These are phyloP conservation scores for Sporothrix schenckii DNA, from an alignment of 2,329 filamentous ascomycete genomes.

Conservation along the genomic window DNA sequence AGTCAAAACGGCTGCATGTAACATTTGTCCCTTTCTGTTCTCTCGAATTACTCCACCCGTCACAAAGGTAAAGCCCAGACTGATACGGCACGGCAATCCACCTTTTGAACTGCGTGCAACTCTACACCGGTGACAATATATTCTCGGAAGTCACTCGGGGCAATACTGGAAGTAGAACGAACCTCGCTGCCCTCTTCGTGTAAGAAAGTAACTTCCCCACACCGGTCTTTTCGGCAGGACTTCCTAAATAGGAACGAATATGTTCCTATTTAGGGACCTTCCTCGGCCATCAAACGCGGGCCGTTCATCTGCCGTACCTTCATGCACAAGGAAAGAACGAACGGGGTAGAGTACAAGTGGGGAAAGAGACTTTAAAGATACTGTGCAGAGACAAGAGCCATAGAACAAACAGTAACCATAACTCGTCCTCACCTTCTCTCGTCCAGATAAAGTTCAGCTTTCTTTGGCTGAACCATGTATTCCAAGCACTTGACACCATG, in stretches of 20 bases:
- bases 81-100: not conserved
- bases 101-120: too few species aligned
- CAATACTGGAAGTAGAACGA: not conserved
- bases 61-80: not conserved
- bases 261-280: not conserved
- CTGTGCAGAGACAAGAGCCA: not conserved
- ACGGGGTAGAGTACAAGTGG: not conserved
- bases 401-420: not conserved
- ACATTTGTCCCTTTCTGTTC: not conserved
- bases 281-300: constrained; percentile 20
- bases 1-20: not conserved
- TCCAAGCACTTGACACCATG: not conserved
- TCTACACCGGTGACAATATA: constrained; percentile 1
- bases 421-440: not conserved
- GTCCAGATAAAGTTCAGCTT: not conserved
- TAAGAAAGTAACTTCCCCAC: not conserved
- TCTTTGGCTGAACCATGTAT: not conserved
- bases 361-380: not conserved
- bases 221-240: constrained; percentile 9
- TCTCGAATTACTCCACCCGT: not conserved
- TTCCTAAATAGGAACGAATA: constrained; percentile 9
- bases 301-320: constrained; percentile 3
- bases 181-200: too few species aligned
- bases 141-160: constrained; percentile 11
- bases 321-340: not conserved